Base-by-base conservation (phyloP, 1,139 yeast species). In the Meyerozyma sp. region DNA sequence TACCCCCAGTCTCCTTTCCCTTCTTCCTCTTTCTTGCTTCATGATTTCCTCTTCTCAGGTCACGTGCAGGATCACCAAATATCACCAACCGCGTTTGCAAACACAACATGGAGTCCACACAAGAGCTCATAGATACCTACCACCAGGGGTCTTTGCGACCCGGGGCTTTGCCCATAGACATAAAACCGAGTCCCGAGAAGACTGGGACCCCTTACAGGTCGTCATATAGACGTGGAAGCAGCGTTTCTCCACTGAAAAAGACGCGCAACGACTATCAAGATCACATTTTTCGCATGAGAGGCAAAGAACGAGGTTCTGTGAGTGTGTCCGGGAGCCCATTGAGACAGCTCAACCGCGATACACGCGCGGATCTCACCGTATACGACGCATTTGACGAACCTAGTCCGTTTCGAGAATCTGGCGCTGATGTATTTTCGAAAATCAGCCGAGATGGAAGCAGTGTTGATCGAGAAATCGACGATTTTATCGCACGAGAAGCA, bases 221-320 rank as follows among this genome's bases (percentile, higher is more conserved):
- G 30, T 30, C 34, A 11, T n/a, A 13, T 30, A 13, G 34, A 10
- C 34, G 34, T 9, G 34, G 34, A 30, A 46, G 48, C 41, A 51
- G 51, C 39, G 23, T 32, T 8, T 52, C 59, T 1, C 61, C 63
- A 1, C 36, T 50, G 14, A 57, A 54, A 44, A 51, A 49, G 40
- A 32, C 52, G 28, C 45, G 45, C 29, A 55, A 53, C 41, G 62
- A 58, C 39, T 59, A 57, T 42, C 55, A 46, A 45, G 59, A 54
- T 25, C 55, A 55, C 34, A 35, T 58, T 10, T 42, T 43, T 30
- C 42, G 54, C 9, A 54, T 49, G 39, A 44, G 62, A 40, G 42
- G 46, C 8, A 50, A 51, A 11, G 25, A 18, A 21, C n/a, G 26
- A 10, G 26, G 37, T n/a, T 34, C 37, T 21, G 37, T 34, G 20